A percentile compares a stretch with the other conserved stretches of the same genome.
Evolutionary conservation across 1,284 basidiomycete species (phyloP).

Genomic region (Microbotryomycetes sp.): DNA sequence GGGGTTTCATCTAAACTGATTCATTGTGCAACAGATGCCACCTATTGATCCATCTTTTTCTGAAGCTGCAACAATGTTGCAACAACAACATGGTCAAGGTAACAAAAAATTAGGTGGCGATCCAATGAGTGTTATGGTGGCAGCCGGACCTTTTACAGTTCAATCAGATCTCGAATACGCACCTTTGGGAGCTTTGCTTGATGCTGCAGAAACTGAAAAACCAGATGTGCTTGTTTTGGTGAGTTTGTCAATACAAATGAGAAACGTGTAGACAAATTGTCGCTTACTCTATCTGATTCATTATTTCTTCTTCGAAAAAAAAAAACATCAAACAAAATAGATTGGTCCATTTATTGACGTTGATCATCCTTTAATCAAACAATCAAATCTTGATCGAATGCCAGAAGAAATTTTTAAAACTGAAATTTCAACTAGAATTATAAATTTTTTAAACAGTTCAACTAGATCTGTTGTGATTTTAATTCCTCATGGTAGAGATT

Average conservation of each 20-base stretch:
- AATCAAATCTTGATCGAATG: slow-evolving; percentile 60
- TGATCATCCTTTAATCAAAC: slow-evolving; percentile 62
- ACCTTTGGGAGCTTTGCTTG: slow-evolving; percentile 58
- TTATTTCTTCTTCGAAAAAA: too few species aligned
- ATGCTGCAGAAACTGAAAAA: slow-evolving; percentile 53
- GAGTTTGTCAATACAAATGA: slow-evolving; percentile 33
- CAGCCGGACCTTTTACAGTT: slow-evolving; percentile 73
- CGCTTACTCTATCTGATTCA: slow-evolving; percentile 5
- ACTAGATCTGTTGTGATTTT: slow-evolving; percentile 67
- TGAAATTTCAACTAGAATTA: slow-evolving; percentile 58
- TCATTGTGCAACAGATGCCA: slow-evolving; percentile 40
- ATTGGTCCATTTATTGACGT: slow-evolving; percentile 83
- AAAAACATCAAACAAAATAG: too few species aligned
- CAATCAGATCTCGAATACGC: slow-evolving; percentile 70
- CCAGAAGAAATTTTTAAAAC: slow-evolving; percentile 64
- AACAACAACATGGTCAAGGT: slow-evolving; percentile 38
- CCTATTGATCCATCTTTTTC: slow-evolving; percentile 43
- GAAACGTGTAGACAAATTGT: too few species aligned
- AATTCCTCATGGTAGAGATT: slow-evolving; percentile 73
- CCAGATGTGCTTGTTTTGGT: slow-evolving; percentile 77
- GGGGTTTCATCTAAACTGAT: background rate
- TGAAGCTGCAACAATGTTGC: slow-evolving; percentile 37
- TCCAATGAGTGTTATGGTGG: slow-evolving; percentile 61
- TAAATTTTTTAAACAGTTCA: slow-evolving; percentile 55
- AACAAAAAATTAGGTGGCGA: slow-evolving; percentile 41